phyloP scores from a whole-genome alignment of 331 rosid genomes.

The Pyrus hybrid region DNA sequence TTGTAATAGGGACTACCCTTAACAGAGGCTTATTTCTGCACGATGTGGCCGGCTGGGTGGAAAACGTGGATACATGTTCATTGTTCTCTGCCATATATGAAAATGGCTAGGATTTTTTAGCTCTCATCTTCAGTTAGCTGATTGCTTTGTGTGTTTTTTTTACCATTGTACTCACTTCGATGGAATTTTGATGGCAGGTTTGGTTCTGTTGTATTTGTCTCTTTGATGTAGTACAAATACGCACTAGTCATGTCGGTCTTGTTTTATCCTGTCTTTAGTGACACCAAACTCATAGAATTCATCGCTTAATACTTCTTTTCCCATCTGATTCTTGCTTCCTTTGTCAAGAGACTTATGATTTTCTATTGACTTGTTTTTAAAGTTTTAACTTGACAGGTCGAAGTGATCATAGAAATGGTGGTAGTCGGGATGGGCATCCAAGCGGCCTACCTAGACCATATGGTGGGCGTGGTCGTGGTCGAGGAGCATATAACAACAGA shows the following conservation, averaged over 20 bases:
- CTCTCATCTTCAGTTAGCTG: neutral
- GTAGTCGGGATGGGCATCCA: slow-evolving; percentile 76
- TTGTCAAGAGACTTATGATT: neutral
- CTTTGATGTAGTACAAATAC: neutral
- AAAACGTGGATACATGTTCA: neutral
- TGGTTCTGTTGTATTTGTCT: neutral
- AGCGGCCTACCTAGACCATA: slow-evolving; percentile 89
- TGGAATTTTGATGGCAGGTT: neutral
- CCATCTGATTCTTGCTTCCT: neutral
- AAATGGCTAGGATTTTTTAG: neutral
- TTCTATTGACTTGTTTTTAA: no score
- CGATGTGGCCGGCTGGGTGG: neutral
- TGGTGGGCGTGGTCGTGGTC: slow-evolving; percentile 67
- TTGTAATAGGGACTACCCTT: neutral
- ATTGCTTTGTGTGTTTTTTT: neutral
- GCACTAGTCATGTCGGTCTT: neutral
- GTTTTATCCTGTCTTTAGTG: neutral
- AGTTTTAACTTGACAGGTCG: slow-evolving; percentile 41
- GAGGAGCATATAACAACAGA: slow-evolving; percentile 55
- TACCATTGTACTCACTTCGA: neutral
- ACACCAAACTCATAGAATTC: neutral
- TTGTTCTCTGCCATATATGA: neutral
- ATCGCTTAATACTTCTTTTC: neutral
- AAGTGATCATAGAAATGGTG: slow-evolving; percentile 56
- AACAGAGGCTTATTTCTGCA: neutral